Base-by-base conservation (phyloP, 306 rosid genomes). In the Begonia loranthoides region DNA sequence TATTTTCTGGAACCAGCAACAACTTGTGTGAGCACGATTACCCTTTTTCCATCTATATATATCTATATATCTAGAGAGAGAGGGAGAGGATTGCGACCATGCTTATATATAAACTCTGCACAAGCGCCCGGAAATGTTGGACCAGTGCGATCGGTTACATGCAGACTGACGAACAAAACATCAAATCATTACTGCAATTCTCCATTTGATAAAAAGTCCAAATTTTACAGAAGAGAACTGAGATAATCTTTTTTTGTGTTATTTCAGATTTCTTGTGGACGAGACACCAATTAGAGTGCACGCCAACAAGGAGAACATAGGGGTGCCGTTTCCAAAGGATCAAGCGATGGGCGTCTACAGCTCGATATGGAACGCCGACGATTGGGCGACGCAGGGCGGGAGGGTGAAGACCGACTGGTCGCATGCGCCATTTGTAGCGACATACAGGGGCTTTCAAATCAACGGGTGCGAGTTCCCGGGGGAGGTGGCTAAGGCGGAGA, bases 331-430 rank as follows among this genome's bases (percentile, higher is more conserved):
- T 49, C 99, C 99, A 0, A 90, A 86, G 44, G 95, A 86, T 63
- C 99, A 90, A 55, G 68, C 99, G 0, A 90, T 90, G 95, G 99
- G 99, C 0, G 94, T 90, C 0, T 90, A 82, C 71, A 90, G 99
- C 46, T 90, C 99, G 0, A 80, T 90, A 19, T 90, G 99, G 99
- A 90, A 90, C 12, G 97, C 97, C 0, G 97, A 90, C 13, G 95
- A 90, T 43, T 90, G 97, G 97, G 97, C 97, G 7, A 90, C 97
- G 1, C 97, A 90, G 17, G 97, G 95, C 1, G 97, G 97, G n/a
- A 68, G 87, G 9, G 92, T 90, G 49, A 85, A 90, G 71, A 90
- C 95, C 4, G 94, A 90, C 59, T 90, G 99, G 99, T 74, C 83
- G 50, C 94, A 90, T 33, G 86, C 94, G 2, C 99, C 99, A 0